Percentiles rank a stretch among this genome's conserved stretches.
phyloP scores from a whole-genome alignment of 1,284 basidiomycete genomes.

The Kwoniella shivajii region DNA sequence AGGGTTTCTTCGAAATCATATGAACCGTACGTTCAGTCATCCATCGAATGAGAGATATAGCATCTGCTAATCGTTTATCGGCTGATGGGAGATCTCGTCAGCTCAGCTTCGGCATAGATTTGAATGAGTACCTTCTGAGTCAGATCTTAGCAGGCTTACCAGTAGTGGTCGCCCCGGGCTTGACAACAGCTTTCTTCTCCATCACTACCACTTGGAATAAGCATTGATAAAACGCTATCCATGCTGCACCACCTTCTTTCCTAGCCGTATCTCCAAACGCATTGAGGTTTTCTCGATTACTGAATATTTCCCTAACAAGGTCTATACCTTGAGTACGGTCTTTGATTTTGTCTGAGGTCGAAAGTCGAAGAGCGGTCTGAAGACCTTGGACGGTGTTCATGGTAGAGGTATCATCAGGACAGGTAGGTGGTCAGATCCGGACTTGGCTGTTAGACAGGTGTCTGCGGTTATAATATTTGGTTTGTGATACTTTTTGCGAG shows the following conservation, averaged over 20 bases:
- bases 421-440: neutral
- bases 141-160: constrained; percentile 32
- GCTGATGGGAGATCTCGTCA: constrained; percentile 11
- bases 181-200: constrained; percentile 62
- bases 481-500: no score
- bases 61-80: constrained; percentile 30
- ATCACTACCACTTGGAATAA: constrained; percentile 67
- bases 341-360: constrained; percentile 69
- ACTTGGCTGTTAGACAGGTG: no score
- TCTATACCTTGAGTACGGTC: constrained; percentile 70
- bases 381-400: constrained; percentile 39
- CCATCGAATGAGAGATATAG: constrained; percentile 40
- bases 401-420: neutral
- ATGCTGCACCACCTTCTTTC: constrained; percentile 59
- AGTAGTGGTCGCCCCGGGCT: constrained; percentile 55
- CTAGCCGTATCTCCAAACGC: constrained; percentile 49
- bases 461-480: neutral
- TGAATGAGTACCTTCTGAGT: no score
- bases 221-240: constrained; percentile 72
- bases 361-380: constrained; percentile 59
- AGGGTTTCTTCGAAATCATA: constrained; percentile 34
- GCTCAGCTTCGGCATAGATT: neutral
- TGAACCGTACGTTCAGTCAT: constrained; percentile 44
- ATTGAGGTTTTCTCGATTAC: constrained; percentile 61
- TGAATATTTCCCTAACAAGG: constrained; percentile 64